Base-by-base conservation (phyloP, 495 filamentous ascomycete species). In the Xanthoparmelia taractica region DNA sequence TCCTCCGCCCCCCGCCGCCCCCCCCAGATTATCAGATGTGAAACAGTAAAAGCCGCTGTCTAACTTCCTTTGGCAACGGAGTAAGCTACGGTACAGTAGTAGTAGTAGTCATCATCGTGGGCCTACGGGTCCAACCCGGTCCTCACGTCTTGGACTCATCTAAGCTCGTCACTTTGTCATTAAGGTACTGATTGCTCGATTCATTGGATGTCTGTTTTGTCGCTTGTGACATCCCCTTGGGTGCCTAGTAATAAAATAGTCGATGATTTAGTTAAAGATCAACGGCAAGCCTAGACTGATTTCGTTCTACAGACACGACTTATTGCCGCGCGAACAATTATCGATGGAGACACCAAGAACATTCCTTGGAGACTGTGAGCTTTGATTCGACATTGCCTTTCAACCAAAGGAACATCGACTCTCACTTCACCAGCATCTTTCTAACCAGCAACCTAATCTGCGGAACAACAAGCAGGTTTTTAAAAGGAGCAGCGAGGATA, bases 311-410 rank as follows among this genome's bases (percentile, higher is more conserved):
- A 59, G 12, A 59, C 27, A 50, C 63, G 12, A 58, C 29, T 31
- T 63, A 70, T 66, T 52, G 57, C 68, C 68, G 68, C 66, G 50
- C 68, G 64, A 70, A 70, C 63, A 54, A 41, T 20, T 54, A 57
- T 60, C 27, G 64, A 65, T n/a, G n/a, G n/a, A 65, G 58, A n/a
- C 61, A 43, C 61, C 10, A 68, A 63, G 61, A 65, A 68, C 64
- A 66, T 63, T 63, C 60, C 47, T 63, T 34, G 34, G n/a, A 20
- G 25, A 59, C 8, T 12, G 11, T 57, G 33, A 31, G 15, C 50
- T 4, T 37, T 62, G 55, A 52, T 52, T 52, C 25, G 48, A 52
- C 27, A 31, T 52, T 4, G 11, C 0, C 11, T 12, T 29, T 13
- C 4, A 23, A 31, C 25, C 25, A 25, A 18, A 2, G 27, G 25